These are phyloP conservation scores for Handroanthus guayacan DNA, from an alignment of 257 asterid species.

Conservation along the genomic window DNA sequence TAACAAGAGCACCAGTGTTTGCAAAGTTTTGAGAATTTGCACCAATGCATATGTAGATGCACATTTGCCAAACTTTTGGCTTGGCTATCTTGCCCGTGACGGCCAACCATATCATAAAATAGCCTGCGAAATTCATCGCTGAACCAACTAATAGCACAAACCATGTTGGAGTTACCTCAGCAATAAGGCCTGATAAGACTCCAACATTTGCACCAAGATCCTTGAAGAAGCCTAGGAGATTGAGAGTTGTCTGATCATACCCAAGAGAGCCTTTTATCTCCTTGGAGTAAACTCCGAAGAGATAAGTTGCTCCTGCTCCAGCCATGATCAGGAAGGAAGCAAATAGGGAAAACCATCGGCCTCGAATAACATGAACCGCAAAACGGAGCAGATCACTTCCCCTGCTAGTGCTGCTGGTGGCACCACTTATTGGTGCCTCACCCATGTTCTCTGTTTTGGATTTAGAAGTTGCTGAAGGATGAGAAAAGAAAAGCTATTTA, in stretches of 20 bases:
- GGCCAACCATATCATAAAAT: slow-evolving; percentile 77
- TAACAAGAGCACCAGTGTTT: slow-evolving; percentile 87
- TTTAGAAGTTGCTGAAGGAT: neutral
- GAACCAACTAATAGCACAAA: slow-evolving; percentile 72
- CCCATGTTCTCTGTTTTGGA: slow-evolving; percentile 30
- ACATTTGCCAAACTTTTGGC: slow-evolving; percentile 84
- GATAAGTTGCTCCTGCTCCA: slow-evolving; percentile 93
- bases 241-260: slow-evolving; percentile 84
- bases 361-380: slow-evolving; percentile 55
- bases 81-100: slow-evolving; percentile 55
- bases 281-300: slow-evolving; percentile 81
- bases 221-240: slow-evolving; percentile 79
- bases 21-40: slow-evolving; percentile 91
- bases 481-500: neutral
- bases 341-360: slow-evolving; percentile 89
- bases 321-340: slow-evolving; percentile 85
- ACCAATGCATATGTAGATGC: slow-evolving; percentile 76
- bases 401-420: slow-evolving; percentile 9
- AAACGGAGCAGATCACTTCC: slow-evolving; percentile 38
- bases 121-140: slow-evolving; percentile 78
- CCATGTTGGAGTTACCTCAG: slow-evolving; percentile 86
- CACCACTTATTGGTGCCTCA: neutral
- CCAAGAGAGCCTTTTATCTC: slow-evolving; percentile 73
- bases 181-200: slow-evolving; percentile 78
- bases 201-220: slow-evolving; percentile 91